Evolutionary conservation across 345 rosid species (phyloP), one percentile per base, ranked within the genome.

Genomic region (Rhodamnia argentea): DNA sequence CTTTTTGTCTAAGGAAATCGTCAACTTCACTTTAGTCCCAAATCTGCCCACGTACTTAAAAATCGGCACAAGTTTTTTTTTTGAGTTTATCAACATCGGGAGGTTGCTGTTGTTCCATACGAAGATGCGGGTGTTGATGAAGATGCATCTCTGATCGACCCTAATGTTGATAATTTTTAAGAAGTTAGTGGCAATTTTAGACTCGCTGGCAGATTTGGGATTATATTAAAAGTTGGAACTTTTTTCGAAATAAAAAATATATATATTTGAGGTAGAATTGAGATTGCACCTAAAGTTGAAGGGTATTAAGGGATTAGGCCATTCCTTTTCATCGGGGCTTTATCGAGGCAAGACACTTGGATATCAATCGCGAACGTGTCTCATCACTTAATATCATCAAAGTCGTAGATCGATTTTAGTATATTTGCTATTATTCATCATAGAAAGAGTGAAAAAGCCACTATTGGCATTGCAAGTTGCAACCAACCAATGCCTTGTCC

Each of bases 101-200:
- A 14, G 22, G 22, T 4, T 62, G 10, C 10, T 15, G 16, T 29
- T 15, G 11, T 1, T 62, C 42, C 40, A 14, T 29, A 29, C 37
- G 3, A 60, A 0, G 4, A 9, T 13, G 2, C 3, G 10, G 22
- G 22, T 15, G 40, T 27, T 27, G 75, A 29, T 62, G 11, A 62
- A 62, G 37, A 29, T 5, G 55, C 75, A 62, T 22, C 2, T 29
- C 10, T 2, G 9, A 29, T 11, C 29, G 0, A 10, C 22, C 0
- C 32, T 1, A 22, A 62, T 29, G 22, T 3, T 3, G 1, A 62
- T 29, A 37, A 4, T 4, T 62, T 7, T 15, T 11, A 15, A 16
- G 75, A 27, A 60, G 6, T 10, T 2, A 29, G 2, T 0, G 5
- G 42, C 75, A 15, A 29, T 4, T 14, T 29, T 1, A 12, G 3